Base-by-base conservation (phyloP, 2,329 filamentous ascomycete species). In the Parastagonospora avenae region DNA sequence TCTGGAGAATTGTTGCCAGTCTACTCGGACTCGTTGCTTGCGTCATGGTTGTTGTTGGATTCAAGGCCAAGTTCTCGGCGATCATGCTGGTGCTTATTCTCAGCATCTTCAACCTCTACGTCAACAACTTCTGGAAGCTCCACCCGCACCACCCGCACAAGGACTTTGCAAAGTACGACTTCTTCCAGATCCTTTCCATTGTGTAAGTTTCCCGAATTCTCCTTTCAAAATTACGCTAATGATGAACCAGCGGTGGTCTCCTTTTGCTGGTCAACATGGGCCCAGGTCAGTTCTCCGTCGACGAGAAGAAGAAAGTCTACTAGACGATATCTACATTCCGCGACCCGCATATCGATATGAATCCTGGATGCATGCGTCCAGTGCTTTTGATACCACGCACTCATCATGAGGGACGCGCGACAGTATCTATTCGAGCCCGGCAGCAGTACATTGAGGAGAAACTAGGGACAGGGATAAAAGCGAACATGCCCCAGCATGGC, bases 231-330 rank as follows among this genome's bases (percentile, higher is more conserved):
- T 11, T 33, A 11, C 35, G 49, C 66, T 71, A 66, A 70, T 44
- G 35, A 46, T 10, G 4, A 43, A 37, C 12, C 54, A 85, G 84
- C 62, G 94, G 94, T 60, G 94, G 94, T 75, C 90, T 99, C 50
- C 84, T 99, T 51, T 87, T 99, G 62, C 85, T 99, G 62, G 92
- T 97, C 79, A 99, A 99, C 85, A 97, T 94, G 85, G 94, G 94
- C 55, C 94, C 94, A 8, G 94, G 94, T 59, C 92, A 96, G 77
- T 90, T 97, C 82, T 96, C 90, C 75, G 93, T 97, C 76, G 94
- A 99, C 78, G 94, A 99, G 86, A 99, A 99, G 90, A 99, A 99
- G 87, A 99, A 99, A 85, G 94, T 99, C 64, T 99, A 99, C 81
- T 99, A 84, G 59, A 54, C 41, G 29, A 40, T 27, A 46, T 52